These are phyloP conservation scores for Fusarium poae DNA, from an alignment of 2,329 filamentous ascomycete species.

Conservation along the genomic window DNA sequence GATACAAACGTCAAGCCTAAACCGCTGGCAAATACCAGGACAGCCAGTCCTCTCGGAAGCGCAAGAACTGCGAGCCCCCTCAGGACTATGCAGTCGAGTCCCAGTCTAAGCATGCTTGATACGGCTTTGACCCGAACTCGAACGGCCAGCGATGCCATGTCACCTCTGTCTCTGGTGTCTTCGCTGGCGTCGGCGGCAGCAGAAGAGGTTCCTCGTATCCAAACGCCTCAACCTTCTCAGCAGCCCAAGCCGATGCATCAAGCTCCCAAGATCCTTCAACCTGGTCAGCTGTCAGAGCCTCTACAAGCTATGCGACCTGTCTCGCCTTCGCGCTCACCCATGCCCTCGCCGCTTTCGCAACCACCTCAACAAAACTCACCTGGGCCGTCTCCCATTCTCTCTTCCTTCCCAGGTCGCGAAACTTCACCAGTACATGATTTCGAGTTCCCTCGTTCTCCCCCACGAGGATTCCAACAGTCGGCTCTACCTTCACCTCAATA, in stretches of 20 bases:
- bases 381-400: constrained; percentile 27
- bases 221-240: constrained; percentile 33
- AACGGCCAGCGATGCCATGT: constrained; percentile 45
- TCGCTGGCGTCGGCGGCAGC: constrained; percentile 27
- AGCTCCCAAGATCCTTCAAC: constrained; percentile 33
- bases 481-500: constrained; percentile 21
- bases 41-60: constrained; percentile 42
- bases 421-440: background rate
- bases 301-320: constrained; percentile 25
- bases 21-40: constrained; percentile 31
- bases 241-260: constrained; percentile 25
- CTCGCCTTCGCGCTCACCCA: constrained; percentile 35
- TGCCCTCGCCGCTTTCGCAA: constrained; percentile 39
- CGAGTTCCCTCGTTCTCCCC: constrained; percentile 18
- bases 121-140: constrained; percentile 36
- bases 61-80: constrained; percentile 46
- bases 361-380: constrained; percentile 38
- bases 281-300: constrained; percentile 33
- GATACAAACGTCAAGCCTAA: constrained; percentile 37
- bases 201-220: constrained; percentile 26
- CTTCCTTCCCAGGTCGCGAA: constrained; percentile 18
- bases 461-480: constrained; percentile 6
- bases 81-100: constrained; percentile 46
- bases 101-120: constrained; percentile 41
- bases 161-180: constrained; percentile 40